Evolutionary conservation across 768 basidiomycete species (phyloP).

Genomic region (Brasilioporus rufonigricans): DNA sequence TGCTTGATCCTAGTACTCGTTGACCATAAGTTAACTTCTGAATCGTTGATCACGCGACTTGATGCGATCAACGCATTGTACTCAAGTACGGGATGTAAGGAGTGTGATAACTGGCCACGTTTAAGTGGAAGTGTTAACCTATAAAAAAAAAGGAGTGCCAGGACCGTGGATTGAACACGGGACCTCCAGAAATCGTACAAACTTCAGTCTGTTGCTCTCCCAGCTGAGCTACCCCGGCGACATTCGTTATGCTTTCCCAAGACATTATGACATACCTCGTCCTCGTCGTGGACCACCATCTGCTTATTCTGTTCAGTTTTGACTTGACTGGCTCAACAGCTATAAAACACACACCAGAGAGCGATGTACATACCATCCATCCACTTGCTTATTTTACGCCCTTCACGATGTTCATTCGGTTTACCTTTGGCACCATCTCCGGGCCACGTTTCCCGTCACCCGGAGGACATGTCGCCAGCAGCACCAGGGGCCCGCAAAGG

Average conservation of each 20-base stretch:
- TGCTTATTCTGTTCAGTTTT: not conserved
- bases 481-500: not conserved
- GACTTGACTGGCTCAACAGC: not conserved
- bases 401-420: not conserved
- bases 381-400: not conserved
- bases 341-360: conserved; percentile 3
- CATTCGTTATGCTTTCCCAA: not conserved
- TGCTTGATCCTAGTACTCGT: conserved; percentile 30
- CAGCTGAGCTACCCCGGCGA: conserved; percentile 69
- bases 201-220: conserved; percentile 73
- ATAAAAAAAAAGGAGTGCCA: conserved; percentile 34
- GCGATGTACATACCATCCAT: not conserved
- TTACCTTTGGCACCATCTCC: not conserved
- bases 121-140: too few species aligned
- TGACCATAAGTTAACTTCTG: not conserved
- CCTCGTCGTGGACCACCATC: not conserved
- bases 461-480: not conserved
- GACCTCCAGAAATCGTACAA: conserved; percentile 35
- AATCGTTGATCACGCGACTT: not conserved
- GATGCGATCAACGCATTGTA: not conserved
- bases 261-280: not conserved
- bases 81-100: not conserved
- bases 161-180: conserved; percentile 56
- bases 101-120: too few species aligned
- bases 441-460: not conserved